Conservation (phyloP, 108 stramenopile genomes). For the Stephanodiscus minutulus region DNA sequence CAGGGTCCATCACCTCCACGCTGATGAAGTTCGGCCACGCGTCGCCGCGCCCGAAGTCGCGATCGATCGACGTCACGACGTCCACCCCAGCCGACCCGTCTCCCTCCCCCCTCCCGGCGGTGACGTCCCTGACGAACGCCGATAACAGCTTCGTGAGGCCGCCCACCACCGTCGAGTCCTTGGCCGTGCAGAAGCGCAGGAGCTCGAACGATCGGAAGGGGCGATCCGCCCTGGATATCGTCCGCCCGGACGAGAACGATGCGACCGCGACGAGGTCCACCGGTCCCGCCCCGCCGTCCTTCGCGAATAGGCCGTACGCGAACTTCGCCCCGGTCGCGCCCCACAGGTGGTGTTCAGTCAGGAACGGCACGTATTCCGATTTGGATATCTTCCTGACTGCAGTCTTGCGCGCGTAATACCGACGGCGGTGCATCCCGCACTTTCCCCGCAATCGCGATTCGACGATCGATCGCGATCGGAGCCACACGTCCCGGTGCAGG, state of each 20-base stretch:
- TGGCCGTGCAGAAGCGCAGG: constrained; percentile 62
- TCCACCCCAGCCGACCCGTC: constrained; percentile 28
- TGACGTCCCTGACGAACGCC: constrained; percentile 51
- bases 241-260: constrained; percentile 59
- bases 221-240: constrained; percentile 28
- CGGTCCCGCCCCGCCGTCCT: constrained; percentile 13
- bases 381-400: constrained; percentile 37
- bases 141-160: constrained; percentile 63
- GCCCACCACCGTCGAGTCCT: constrained; percentile 57
- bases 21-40: constrained; percentile 60
- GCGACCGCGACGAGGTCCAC: constrained; percentile 62
- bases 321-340: constrained; percentile 61
- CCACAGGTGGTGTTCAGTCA: constrained; percentile 72
- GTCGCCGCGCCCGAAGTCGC: constrained; percentile 65
- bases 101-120: constrained; percentile 23
- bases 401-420: constrained; percentile 69
- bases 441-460: constrained; percentile 50
- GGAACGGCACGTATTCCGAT: constrained; percentile 52
- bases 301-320: constrained; percentile 58
- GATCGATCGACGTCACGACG: constrained; percentile 72
- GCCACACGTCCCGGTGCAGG: constrained; percentile 78
- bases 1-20: constrained; percentile 57
- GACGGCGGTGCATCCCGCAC: constrained; percentile 23
- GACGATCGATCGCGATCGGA: constrained; percentile 49
- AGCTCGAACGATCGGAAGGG: constrained; percentile 60